Conservation (phyloP, 2,329 filamentous ascomycete genomes). For the Ceratocystis diversiconidia region DNA sequence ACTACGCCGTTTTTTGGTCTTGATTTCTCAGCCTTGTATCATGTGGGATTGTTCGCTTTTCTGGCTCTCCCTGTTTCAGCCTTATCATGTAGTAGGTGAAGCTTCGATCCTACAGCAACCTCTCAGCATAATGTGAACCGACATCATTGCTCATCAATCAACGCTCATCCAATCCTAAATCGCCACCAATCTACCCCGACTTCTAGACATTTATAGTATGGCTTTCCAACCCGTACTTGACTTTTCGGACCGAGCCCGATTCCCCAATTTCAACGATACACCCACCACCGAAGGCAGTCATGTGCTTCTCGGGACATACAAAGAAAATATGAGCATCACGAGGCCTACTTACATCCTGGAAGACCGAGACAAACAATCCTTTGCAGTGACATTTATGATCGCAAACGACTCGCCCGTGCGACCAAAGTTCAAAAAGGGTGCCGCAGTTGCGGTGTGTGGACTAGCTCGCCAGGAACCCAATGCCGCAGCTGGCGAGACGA, state of each 20-base stretch:
- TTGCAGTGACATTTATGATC: conserved; percentile 35
- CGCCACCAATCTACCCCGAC: background rate
- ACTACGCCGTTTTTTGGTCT: too few relatives aligned
- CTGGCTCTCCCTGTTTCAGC: conserved; percentile 1
- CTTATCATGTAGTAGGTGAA: background rate
- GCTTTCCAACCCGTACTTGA: conserved; percentile 19
- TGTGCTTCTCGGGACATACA: conserved; percentile 29
- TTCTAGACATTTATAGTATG: background rate
- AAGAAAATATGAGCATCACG: conserved; percentile 35
- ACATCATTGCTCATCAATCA: background rate
- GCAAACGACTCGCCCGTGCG: conserved; percentile 24
- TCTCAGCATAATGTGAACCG: background rate
- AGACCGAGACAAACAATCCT: conserved; percentile 29
- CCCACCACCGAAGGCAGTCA: conserved; percentile 20
- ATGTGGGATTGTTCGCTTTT: background rate
- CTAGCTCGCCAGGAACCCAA: conserved; percentile 22
- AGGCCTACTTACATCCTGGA: conserved; percentile 34
- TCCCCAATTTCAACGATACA: conserved; percentile 26
- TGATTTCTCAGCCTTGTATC: background rate
- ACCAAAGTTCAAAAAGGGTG: conserved; percentile 30
- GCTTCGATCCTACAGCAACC: background rate
- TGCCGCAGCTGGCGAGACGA: conserved; percentile 23
- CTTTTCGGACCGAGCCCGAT: conserved; percentile 24
- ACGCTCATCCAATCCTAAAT: background rate
- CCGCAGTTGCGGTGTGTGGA: conserved; percentile 26